phyloP scores from a whole-genome alignment of 495 filamentous ascomycete species.

The Ramalina intermedia region DNA sequence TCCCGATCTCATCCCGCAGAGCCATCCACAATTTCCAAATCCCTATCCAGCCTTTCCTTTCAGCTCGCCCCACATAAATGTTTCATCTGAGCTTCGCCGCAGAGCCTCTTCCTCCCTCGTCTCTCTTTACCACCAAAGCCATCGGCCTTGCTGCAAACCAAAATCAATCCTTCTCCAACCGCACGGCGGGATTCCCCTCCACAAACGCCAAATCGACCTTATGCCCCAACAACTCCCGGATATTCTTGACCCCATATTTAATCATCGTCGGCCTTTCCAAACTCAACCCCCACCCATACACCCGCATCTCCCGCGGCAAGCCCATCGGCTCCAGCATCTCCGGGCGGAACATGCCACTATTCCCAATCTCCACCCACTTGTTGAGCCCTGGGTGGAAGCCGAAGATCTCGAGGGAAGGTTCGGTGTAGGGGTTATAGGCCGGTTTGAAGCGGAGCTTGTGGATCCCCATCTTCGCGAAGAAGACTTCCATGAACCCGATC shows the following conservation, averaged over 20 bases:
- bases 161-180: conserved; percentile 39
- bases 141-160: no score
- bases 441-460: conserved; percentile 83
- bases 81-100: no score
- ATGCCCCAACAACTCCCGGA: conserved; percentile 73
- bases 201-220: conserved; percentile 77
- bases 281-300: conserved; percentile 84
- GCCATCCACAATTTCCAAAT: no score
- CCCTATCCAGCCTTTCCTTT: no score
- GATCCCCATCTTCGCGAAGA: conserved; percentile 93
- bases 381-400: conserved; percentile 71
- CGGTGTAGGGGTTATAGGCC: conserved; percentile 98
- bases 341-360: conserved; percentile 94
- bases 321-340: conserved; percentile 92
- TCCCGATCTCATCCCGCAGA: no score
- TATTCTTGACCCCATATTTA: conserved; percentile 62
- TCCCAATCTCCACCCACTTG: conserved; percentile 94
- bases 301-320: conserved; percentile 69
- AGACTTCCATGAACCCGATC: conserved; percentile 93
- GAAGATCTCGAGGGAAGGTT: conserved; percentile 95
- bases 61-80: no score
- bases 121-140: no score
- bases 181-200: conserved; percentile 67
- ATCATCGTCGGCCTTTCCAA: conserved; percentile 97
- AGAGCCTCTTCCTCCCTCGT: no score